Evolutionary conservation across 306 rosid genomes (phyloP).

Genomic region (Oxytropis ochrocephala): DNA sequence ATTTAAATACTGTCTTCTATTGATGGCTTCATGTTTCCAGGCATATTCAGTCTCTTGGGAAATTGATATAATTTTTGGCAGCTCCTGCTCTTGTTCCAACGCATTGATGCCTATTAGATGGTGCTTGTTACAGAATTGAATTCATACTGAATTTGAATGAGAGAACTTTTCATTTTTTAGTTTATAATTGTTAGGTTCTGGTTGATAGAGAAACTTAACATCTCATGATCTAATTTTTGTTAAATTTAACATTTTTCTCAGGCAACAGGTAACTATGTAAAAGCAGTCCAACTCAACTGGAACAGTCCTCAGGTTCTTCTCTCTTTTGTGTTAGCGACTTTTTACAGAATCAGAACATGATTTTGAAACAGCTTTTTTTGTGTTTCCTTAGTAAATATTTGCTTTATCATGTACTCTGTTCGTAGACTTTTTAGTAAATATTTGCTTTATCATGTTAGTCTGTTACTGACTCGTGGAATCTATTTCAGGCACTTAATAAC

Average conservation of each 20-base stretch:
- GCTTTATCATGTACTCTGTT: background rate
- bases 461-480: conserved; percentile 26
- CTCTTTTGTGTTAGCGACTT: conserved; percentile 15
- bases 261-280: conserved; percentile 92
- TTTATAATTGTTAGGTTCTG: background rate
- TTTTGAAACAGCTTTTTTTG: background rate
- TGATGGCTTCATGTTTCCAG: conserved; percentile 11
- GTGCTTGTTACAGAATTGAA: background rate
- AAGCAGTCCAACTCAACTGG: conserved; percentile 97
- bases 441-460: too few relatives aligned
- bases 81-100: background rate
- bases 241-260: conserved; percentile 29
- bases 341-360: background rate
- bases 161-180: background rate
- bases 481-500: conserved; percentile 93
- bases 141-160: background rate
- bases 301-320: conserved; percentile 91
- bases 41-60: background rate
- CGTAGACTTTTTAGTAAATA: background rate
- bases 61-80: background rate
- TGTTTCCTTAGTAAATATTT: background rate
- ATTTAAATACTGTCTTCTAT: conserved; percentile 14
- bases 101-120: background rate
- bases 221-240: background rate
- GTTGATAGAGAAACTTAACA: conserved; percentile 5